phyloP scores from a whole-genome alignment of 495 filamentous ascomycete genomes.

The Lasiosphaeriaceae sp. region DNA sequence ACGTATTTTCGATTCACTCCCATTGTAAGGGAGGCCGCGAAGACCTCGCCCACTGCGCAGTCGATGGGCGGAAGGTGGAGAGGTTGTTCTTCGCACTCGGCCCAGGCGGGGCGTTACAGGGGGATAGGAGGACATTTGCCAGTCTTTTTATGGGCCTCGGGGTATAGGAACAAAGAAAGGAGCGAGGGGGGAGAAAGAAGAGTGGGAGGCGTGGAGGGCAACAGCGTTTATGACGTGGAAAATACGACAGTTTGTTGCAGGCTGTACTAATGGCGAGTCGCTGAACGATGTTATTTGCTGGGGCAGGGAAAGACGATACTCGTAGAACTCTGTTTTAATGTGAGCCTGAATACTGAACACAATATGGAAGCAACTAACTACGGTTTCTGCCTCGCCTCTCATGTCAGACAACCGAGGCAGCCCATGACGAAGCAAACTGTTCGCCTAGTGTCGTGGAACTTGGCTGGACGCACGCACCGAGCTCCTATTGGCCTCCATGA shows the following conservation, averaged over 20 bases:
- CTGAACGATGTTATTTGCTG: too few species aligned
- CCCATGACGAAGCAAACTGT: not conserved
- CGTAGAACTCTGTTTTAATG: too few species aligned
- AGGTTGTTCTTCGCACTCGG: slow-evolving; percentile 1
- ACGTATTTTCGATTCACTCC: too few species aligned
- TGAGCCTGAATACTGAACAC: too few species aligned
- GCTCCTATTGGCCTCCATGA: not conserved
- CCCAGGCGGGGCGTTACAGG: not conserved
- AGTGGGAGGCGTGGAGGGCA: not conserved
- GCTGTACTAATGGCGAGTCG: too few species aligned
- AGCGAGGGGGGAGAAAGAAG: not conserved
- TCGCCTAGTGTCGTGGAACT: too few species aligned
- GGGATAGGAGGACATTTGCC: not conserved
- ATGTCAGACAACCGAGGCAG: not conserved
- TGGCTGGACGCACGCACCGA: not conserved
- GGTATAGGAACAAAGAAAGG: too few species aligned
- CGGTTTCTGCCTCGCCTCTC: slow-evolving; percentile 1
- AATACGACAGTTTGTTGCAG: too few species aligned
- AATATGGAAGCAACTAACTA: too few species aligned
- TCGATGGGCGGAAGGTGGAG: slow-evolving; percentile 1
- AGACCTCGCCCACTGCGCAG: slow-evolving; percentile 2
- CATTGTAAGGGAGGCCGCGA: not conserved
- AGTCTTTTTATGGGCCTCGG: not conserved
- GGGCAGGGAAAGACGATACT: too few species aligned
- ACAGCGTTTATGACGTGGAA: too few species aligned